Conservation (phyloP, 1,139 yeast species). For the Saccharomycopsis hybrid region DNA sequence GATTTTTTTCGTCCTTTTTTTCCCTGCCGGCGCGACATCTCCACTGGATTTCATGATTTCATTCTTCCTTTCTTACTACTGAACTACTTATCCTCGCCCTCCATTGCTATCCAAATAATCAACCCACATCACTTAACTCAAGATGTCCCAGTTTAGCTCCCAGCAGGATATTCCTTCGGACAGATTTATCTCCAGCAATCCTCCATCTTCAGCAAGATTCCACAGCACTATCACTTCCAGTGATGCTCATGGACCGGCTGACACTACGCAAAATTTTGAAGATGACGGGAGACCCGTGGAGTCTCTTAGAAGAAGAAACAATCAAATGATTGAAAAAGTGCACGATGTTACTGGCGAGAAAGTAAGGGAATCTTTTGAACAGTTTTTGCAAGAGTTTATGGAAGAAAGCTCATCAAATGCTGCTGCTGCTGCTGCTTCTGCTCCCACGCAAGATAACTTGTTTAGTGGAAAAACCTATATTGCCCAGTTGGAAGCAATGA, state of each 20-base stretch:
- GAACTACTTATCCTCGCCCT: neutral
- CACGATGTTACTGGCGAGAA: constrained; percentile 90
- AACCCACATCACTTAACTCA: neutral
- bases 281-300: constrained; percentile 18
- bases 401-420: constrained; percentile 27
- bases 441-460: constrained; percentile 25
- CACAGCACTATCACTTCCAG: constrained; percentile 17
- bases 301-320: constrained; percentile 30
- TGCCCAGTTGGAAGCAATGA: constrained; percentile 78
- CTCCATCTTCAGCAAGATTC: constrained; percentile 17
- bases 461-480: constrained; percentile 59
- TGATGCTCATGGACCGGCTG: constrained; percentile 10
- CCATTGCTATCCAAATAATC: neutral
- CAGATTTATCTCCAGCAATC: constrained; percentile 13
- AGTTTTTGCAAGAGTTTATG: constrained; percentile 63
- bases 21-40: neutral
- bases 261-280: neutral
- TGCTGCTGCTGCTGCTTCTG: neutral
- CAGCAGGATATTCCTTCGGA: constrained; percentile 20
- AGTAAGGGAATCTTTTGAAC: constrained; percentile 85
- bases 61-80: neutral
- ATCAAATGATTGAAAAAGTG: constrained; percentile 75
- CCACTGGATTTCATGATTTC: neutral
- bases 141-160: constrained; percentile 17
- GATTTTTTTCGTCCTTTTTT: neutral